Percentiles rank a stretch among this genome's conserved stretches.
Evolutionary conservation across 2,329 filamentous ascomycete species (phyloP).

Genomic region (Mariannaea elegans): DNA sequence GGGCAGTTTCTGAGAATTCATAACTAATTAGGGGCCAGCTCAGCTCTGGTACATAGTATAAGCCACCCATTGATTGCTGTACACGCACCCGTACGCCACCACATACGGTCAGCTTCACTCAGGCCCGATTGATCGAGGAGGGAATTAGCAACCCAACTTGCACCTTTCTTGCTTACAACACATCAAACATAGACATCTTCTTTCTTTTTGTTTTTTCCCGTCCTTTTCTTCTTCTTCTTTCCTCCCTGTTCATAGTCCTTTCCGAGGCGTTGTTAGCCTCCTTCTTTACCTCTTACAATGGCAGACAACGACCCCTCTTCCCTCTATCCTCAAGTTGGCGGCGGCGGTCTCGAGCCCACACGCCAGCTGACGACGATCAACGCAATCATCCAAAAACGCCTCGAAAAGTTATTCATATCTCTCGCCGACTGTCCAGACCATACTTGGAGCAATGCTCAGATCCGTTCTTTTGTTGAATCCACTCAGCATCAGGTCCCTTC

Average conservation of each 20-base stretch:
- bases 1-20: background rate
- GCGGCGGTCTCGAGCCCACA: slow-evolving; percentile 54
- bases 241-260: no score
- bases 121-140: background rate
- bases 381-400: slow-evolving; percentile 50
- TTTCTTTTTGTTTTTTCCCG: background rate
- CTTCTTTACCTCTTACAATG: slow-evolving; percentile 13
- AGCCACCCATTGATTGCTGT: background rate
- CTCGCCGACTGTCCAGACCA: slow-evolving; percentile 51
- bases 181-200: background rate
- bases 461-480: slow-evolving; percentile 55
- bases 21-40: background rate
- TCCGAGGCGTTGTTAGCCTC: no score
- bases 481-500: slow-evolving; percentile 54
- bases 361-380: slow-evolving; percentile 54
- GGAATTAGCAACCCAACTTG: slow-evolving; percentile 3
- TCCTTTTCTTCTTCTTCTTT: background rate
- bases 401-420: slow-evolving; percentile 57
- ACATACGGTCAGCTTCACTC: no score
- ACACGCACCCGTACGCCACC: no score
- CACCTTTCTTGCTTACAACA: background rate
- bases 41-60: background rate
- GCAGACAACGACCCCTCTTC: slow-evolving; percentile 37
- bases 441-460: slow-evolving; percentile 57
- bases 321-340: slow-evolving; percentile 53